Percentiles rank a stretch among this genome's conserved stretches.
phyloP scores from a whole-genome alignment of 768 basidiomycete genomes.

The Solioccasus polychromus region DNA sequence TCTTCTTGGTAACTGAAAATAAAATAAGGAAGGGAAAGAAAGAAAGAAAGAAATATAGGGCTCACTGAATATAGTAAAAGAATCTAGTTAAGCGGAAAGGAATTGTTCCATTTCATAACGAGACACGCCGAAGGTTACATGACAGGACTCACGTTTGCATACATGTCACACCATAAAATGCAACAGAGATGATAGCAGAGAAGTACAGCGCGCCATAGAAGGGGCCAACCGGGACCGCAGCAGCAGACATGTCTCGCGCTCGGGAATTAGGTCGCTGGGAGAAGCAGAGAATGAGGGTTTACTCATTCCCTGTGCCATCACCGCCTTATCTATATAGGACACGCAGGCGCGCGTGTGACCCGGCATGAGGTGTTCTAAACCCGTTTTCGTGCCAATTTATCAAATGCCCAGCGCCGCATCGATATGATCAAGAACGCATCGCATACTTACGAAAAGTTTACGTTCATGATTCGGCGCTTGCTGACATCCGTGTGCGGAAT shows the following conservation, averaged over 20 bases:
- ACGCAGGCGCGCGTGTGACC: too few relatives aligned
- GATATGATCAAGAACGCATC: too few relatives aligned
- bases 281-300: neutral
- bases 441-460: too few relatives aligned
- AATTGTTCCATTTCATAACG: neutral
- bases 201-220: slow-evolving; percentile 2
- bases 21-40: neutral
- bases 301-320: too few relatives aligned
- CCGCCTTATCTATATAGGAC: neutral
- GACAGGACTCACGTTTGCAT: slow-evolving; percentile 3
- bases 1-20: slow-evolving; percentile 2
- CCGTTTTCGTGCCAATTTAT: too few relatives aligned
- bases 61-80: slow-evolving; percentile 9
- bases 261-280: neutral
- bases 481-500: too few relatives aligned
- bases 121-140: neutral
- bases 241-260: neutral
- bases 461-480: too few relatives aligned
- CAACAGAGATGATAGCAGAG: slow-evolving; percentile 2
- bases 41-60: neutral
- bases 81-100: neutral
- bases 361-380: too few relatives aligned
- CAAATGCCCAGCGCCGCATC: too few relatives aligned
- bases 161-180: slow-evolving; percentile 2
- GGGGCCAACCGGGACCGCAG: neutral